phyloP scores from a whole-genome alignment of 2,329 filamentous ascomycete species.

The Trichoderma sp. region DNA sequence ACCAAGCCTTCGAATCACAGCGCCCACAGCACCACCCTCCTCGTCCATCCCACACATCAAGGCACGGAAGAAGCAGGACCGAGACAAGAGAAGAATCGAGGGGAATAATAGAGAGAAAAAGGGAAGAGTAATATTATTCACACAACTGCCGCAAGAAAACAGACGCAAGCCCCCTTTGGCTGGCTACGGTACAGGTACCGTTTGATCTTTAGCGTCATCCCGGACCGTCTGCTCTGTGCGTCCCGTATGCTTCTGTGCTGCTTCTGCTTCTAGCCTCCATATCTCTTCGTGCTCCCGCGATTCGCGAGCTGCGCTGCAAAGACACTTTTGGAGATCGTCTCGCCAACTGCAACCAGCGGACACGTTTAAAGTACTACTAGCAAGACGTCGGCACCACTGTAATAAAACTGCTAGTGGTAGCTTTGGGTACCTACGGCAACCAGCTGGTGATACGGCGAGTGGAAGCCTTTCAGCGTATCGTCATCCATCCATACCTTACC shows the following conservation, averaged over 20 bases:
- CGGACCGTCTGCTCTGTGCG: not conserved
- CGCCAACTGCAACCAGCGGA: not conserved
- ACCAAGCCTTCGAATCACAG: too few species aligned
- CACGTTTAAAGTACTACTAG: not conserved
- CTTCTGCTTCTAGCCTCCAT: slow-evolving; percentile 12
- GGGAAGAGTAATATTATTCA: too few species aligned
- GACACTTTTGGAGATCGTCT: slow-evolving; percentile 11
- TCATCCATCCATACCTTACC: too few species aligned
- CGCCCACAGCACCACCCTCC: too few species aligned
- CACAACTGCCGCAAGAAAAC: not conserved
- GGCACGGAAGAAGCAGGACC: not conserved
- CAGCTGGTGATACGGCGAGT: too few species aligned
- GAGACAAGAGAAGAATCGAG: not conserved
- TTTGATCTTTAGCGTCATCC: not conserved
- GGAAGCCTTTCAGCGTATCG: too few species aligned
- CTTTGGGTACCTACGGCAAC: not conserved
- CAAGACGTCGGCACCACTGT: not conserved
- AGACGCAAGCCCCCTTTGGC: not conserved
- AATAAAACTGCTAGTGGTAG: not conserved
- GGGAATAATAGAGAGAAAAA: not conserved
- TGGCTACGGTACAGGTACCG: not conserved
- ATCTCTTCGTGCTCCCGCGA: slow-evolving; percentile 7
- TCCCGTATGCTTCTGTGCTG: not conserved
- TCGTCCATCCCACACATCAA: not conserved
- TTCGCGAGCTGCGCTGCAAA: slow-evolving; percentile 19